Percentiles rank a stretch among this genome's conserved stretches.
These are phyloP conservation scores for Cotoneaster glaucophyllus DNA, from an alignment of 306 rosid species.

Conservation along the genomic window DNA sequence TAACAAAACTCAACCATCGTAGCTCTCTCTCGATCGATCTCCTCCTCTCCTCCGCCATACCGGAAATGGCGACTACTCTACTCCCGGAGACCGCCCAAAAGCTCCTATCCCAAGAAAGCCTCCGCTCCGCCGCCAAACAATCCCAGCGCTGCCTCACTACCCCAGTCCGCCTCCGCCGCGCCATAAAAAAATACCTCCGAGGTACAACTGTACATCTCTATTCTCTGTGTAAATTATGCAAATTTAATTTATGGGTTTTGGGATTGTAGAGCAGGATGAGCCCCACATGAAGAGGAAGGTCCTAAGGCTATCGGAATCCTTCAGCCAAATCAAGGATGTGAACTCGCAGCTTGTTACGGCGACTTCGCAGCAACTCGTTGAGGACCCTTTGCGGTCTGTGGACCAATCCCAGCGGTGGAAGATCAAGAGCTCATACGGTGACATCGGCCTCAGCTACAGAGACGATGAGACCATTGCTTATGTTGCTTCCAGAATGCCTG, in stretches of 20 bases:
- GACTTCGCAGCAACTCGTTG: slow-evolving; percentile 63
- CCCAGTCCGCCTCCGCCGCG: slow-evolving; percentile 78
- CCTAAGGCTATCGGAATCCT: slow-evolving; percentile 62
- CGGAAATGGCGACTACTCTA: slow-evolving; percentile 55
- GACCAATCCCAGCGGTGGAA: slow-evolving; percentile 87
- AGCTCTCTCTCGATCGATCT: background rate
- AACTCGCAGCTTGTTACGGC: slow-evolving; percentile 51
- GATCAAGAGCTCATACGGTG: slow-evolving; percentile 83
- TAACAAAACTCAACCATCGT: background rate
- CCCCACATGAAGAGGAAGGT: slow-evolving; percentile 86
- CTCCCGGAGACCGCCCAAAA: slow-evolving; percentile 62
- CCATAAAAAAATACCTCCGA: slow-evolving; percentile 77
- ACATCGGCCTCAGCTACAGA: slow-evolving; percentile 63
- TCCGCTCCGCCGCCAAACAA: slow-evolving; percentile 78
- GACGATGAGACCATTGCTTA: slow-evolving; percentile 81
- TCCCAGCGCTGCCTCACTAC: slow-evolving; percentile 65
- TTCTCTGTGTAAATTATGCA: background rate
- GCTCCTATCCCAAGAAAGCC: slow-evolving; percentile 51
- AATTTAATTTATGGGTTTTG: background rate
- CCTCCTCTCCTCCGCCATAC: background rate
- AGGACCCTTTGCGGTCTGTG: slow-evolving; percentile 64
- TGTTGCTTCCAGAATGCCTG: slow-evolving; percentile 92
- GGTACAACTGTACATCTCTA: slow-evolving; percentile 22
- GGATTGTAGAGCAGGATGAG: slow-evolving; percentile 59
- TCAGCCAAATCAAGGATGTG: slow-evolving; percentile 61